Evolutionary conservation across 352 stramenopile species (phyloP).

Genomic region (Saprolegnia parasitica): DNA sequence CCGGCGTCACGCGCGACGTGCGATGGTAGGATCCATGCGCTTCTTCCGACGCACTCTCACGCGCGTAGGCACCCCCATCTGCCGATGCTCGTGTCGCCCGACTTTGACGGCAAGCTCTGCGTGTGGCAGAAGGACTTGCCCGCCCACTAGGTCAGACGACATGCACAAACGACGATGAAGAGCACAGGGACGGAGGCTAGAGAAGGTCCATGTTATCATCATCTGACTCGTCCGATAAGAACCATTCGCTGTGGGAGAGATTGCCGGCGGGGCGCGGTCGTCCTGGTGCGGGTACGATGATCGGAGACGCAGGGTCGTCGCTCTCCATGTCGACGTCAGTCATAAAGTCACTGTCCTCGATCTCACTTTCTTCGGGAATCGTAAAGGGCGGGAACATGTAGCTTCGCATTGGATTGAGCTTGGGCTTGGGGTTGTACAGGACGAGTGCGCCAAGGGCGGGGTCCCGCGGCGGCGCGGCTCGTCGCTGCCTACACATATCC

Average conservation of each 20-base stretch:
- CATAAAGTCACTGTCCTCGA: constrained; percentile 10
- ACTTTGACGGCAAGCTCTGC: constrained; percentile 84
- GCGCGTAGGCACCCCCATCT: constrained; percentile 52
- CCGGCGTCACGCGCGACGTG: constrained; percentile 74
- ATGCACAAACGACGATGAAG: too few relatives aligned
- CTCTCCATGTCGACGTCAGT: constrained; percentile 24
- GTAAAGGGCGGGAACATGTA: constrained; percentile 24
- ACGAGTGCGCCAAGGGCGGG: constrained; percentile 12
- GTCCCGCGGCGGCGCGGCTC: neutral
- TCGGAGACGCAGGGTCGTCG: neutral
- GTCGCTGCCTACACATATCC: neutral
- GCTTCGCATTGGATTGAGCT: neutral
- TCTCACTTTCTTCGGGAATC: constrained; percentile 18
- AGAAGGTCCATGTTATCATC: constrained; percentile 23
- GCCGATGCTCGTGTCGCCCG: constrained; percentile 72
- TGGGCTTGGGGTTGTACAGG: constrained; percentile 7
- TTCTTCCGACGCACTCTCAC: neutral
- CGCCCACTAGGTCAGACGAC: neutral
- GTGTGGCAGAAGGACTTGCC: constrained; percentile 41
- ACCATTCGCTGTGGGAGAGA: constrained; percentile 22
- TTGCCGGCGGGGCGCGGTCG: constrained; percentile 16
- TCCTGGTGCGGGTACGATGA: neutral
- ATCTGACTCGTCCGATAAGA: constrained; percentile 18
- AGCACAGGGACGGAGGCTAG: too few relatives aligned
- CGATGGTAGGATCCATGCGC: constrained; percentile 38